These are phyloP conservation scores for Nemania sp. DNA, from an alignment of 2,329 filamentous ascomycete genomes.

Conservation along the genomic window DNA sequence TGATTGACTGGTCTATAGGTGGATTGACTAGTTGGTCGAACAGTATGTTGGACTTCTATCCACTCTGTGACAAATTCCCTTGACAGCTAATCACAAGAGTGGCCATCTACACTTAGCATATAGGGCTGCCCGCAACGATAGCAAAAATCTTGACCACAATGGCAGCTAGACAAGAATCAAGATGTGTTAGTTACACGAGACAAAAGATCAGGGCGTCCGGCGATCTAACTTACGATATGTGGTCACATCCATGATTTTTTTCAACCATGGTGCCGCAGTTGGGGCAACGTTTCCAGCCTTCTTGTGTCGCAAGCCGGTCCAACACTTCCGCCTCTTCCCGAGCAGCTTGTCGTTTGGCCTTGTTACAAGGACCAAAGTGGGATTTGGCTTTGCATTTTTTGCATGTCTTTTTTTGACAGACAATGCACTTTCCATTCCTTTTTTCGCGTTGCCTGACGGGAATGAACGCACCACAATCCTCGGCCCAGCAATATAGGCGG, in stretches of 20 bases:
- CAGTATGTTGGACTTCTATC: no score
- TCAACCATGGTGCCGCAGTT: constrained; percentile 27
- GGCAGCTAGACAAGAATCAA: constrained; percentile 21
- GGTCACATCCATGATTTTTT: constrained; percentile 27
- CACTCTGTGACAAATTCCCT: no score
- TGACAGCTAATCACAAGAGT: background rate
- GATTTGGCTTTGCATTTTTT: constrained; percentile 26
- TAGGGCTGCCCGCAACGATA: background rate
- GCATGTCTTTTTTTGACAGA: constrained; percentile 27
- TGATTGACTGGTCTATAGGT: no score
- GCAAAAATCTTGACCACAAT: constrained; percentile 11
- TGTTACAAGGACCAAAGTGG: constrained; percentile 28
- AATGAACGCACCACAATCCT: constrained; percentile 25
- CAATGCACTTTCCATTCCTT: constrained; percentile 17
- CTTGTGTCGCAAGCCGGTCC: constrained; percentile 6
- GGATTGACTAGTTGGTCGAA: no score
- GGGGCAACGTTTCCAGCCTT: constrained; percentile 32
- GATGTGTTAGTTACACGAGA: constrained; percentile 2
- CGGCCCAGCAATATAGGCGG: constrained; percentile 26
- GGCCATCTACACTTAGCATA: background rate
- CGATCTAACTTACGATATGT: constrained; percentile 23
- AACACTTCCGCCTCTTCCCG: background rate
- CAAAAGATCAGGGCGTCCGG: background rate
- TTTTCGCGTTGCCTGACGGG: constrained; percentile 3
- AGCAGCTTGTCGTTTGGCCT: constrained; percentile 1